Evolutionary conservation across 164 flowering plant species (phyloP), one percentile per base, ranked within the genome.

Genomic region (Chloranthus sessilifolius): DNA sequence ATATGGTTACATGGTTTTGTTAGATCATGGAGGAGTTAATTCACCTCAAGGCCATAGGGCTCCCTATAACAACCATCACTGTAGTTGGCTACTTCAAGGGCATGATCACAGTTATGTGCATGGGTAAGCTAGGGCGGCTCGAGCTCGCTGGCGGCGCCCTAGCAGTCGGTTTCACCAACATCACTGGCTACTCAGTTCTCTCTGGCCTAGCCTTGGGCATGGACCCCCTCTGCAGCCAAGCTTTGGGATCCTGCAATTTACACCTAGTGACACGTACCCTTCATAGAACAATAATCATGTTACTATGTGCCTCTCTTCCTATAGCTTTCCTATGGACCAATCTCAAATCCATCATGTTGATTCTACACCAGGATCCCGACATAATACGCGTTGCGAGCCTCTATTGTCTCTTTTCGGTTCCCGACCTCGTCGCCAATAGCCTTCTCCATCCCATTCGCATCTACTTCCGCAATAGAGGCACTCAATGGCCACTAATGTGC

Each of bases 221-320:
- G 96, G 98, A 91, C 34, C 88, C 98, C 9, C 54, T 91, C 4
- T 91, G 96, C 60, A 80, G 88, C 74, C 98, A 91, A 52, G 96
- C 82, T 4, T 75, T 78, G 23, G 96, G 96, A n/a, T 88, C 95
- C 2, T 55, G 52, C 31, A 85, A 88, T 61, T 60, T 55, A 5
- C 25, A 68, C 21, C 29, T 81, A 0, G 75, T 68, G 1, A 50
- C 73, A 15, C 62, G 69, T 25, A 71, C 88, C 22, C 63, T 88
- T 1, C 74, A 55, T 31, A 68, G 95, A 63, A 91, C 90, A 11
- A 74, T 77, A 27, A 19, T 82, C 15, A 53, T 88, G 70, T 46
- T 91, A 27, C 77, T 88, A 1, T 50, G 67, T 23, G 77, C 83
- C 17, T 80, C 95, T 0, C 0, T 82, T 1, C 83, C 83, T 10